Base-by-base conservation (phyloP, 352 stramenopile species). In the Thraustotheca clavata region DNA sequence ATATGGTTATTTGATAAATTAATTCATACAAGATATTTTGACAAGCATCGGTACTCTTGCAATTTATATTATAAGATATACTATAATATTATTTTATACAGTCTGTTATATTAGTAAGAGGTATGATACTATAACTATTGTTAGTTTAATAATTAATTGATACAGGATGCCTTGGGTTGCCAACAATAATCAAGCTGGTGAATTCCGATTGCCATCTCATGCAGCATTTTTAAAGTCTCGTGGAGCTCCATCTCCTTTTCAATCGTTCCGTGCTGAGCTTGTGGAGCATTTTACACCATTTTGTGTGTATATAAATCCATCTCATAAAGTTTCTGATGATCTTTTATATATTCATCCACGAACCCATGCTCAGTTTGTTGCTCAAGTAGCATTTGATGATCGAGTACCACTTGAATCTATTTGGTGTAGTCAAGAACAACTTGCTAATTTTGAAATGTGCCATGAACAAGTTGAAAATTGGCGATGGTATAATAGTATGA, bases 121-220 rank as follows among this genome's bases (percentile, higher is more conserved):
- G n/a, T n/a, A n/a, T n/a, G n/a, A n/a, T n/a, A n/a, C n/a, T n/a
- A n/a, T n/a, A n/a, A n/a, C n/a, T n/a, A n/a, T n/a, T n/a, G n/a
- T n/a, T n/a, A n/a, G n/a, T n/a, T n/a, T n/a, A n/a, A n/a, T n/a
- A n/a, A n/a, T n/a, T n/a, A n/a, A n/a, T n/a, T n/a, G n/a, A n/a
- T n/a, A n/a, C n/a, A n/a, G n/a, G 35, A 93, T 93, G 84, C 80
- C 80, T 50, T 93, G 81, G 83, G 84, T 86, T 47, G 81, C 84
- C 22, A 91, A 82, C 80, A 93, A 91, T 73, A 93, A 93, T 66
- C 84, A 83, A 14, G 81, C 81, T 12, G 81, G 84, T 36, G 77
- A 88, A 63, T 79, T 93, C 67, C 83, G 83, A 67, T 79, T 83
- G 59, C 83, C 83, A 9, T 80, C 80, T 63, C 57, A 65, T 27